Evolutionary conservation across 768 basidiomycete species (phyloP).

Genomic region (Lentinula boryana): DNA sequence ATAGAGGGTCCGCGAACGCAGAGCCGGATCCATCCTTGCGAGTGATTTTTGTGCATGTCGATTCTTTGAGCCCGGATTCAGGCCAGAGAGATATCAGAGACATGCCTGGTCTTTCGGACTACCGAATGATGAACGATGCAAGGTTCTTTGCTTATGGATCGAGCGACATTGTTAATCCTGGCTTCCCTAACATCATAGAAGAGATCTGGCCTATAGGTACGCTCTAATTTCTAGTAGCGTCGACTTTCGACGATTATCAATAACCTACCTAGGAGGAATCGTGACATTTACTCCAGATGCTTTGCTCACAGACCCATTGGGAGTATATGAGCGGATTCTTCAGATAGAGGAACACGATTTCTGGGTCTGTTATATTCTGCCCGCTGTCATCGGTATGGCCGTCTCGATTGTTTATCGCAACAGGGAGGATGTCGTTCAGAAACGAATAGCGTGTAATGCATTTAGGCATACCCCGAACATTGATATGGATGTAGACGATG

Average conservation of each 20-base stretch:
- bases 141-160: conserved; percentile 69
- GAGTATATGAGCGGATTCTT: conserved; percentile 40
- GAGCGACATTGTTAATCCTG: conserved; percentile 44
- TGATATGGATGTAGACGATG: conserved; percentile 20
- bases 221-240: not conserved
- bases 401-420: conserved; percentile 30
- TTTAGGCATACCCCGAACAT: not conserved
- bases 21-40: not conserved
- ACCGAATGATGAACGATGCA: conserved; percentile 36
- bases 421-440: not conserved
- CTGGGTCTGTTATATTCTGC: conserved; percentile 65
- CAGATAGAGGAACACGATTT: conserved; percentile 54
- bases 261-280: conserved; percentile 50
- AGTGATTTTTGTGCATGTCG: not conserved
- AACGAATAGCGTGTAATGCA: not conserved
- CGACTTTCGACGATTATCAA: not conserved
- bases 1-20: not conserved
- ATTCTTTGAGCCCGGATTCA: not conserved
- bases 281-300: conserved; percentile 65
- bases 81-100: conserved; percentile 26
- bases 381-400: conserved; percentile 57
- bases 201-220: conserved; percentile 66
- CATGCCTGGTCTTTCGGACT: conserved; percentile 42
- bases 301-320: conserved; percentile 46
- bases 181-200: conserved; percentile 47